phyloP scores from a whole-genome alignment of 2,329 filamentous ascomycete genomes.

The Fusarium sp. region DNA sequence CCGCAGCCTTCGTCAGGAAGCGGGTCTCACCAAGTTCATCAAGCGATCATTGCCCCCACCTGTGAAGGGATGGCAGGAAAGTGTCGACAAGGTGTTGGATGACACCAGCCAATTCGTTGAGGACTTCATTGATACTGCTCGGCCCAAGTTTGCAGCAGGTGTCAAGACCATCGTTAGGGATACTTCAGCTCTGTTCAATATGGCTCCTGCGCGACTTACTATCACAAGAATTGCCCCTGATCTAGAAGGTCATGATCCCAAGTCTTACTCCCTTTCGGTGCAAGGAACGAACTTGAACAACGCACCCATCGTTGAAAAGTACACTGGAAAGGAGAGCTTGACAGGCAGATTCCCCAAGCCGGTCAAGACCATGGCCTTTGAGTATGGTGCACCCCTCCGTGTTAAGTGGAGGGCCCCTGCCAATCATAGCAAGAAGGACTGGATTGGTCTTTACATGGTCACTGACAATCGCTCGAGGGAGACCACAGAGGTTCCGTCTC shows the following conservation, averaged over 20 bases:
- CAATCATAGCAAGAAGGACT: slow-evolving; percentile 90
- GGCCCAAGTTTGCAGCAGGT: slow-evolving; percentile 86
- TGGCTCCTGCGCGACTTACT: slow-evolving; percentile 87
- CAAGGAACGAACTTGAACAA: slow-evolving; percentile 71
- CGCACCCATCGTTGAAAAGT: slow-evolving; percentile 66
- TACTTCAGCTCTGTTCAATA: slow-evolving; percentile 87
- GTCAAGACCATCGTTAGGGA: slow-evolving; percentile 90
- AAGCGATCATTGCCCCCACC: slow-evolving; percentile 87
- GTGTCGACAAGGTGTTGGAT: slow-evolving; percentile 87
- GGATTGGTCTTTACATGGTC: slow-evolving; percentile 96
- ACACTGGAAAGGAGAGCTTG: slow-evolving; percentile 79
- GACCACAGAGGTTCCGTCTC: slow-evolving; percentile 83
- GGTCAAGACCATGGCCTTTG: slow-evolving; percentile 81
- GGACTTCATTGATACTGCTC: slow-evolving; percentile 86
- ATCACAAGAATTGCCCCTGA: slow-evolving; percentile 85
- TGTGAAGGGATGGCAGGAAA: slow-evolving; percentile 85
- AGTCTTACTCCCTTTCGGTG: slow-evolving; percentile 82
- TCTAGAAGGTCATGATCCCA: slow-evolving; percentile 81
- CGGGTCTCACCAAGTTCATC: slow-evolving; percentile 91
- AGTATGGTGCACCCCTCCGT: slow-evolving; percentile 90
- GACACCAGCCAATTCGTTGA: slow-evolving; percentile 91
- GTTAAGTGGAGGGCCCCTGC: slow-evolving; percentile 91
- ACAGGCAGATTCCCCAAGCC: slow-evolving; percentile 75
- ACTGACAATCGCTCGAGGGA: slow-evolving; percentile 92
- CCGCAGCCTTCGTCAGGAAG: slow-evolving; percentile 82